These are phyloP conservation scores for Colletotrichum eremochloae DNA, from an alignment of 2,329 filamentous ascomycete genomes.

Conservation along the genomic window DNA sequence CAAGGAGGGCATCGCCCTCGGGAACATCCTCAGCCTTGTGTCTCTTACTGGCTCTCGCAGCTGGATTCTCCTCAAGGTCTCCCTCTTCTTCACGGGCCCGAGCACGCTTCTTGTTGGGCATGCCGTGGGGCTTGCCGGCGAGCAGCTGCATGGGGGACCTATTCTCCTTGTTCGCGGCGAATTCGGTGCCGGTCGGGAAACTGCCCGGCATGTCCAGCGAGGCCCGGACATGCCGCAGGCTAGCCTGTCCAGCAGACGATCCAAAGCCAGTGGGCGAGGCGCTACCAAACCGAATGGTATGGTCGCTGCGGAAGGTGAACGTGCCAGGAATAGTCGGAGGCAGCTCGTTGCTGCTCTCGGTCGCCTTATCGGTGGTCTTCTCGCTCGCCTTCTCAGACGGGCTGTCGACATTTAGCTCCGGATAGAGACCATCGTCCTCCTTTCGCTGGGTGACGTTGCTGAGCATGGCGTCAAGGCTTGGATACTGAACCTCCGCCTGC, in stretches of 20 bases:
- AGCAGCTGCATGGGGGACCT: conserved; percentile 56
- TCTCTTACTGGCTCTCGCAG: conserved; percentile 70
- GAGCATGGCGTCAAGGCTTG: conserved; percentile 49
- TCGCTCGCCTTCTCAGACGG: conserved; percentile 36
- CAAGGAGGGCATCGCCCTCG: conserved; percentile 66
- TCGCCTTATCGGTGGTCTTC: conserved; percentile 42
- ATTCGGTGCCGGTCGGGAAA: conserved; percentile 57
- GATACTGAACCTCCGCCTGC: conserved; percentile 52
- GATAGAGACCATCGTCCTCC: conserved; percentile 62
- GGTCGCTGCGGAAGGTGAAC: conserved; percentile 76
- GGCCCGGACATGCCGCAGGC: conserved; percentile 70
- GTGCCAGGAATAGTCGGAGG: conserved; percentile 65
- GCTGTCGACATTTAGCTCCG: conserved; percentile 58
- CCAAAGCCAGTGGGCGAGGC: conserved; percentile 67
- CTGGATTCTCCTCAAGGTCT: conserved; percentile 69
- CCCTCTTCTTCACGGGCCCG: conserved; percentile 71
- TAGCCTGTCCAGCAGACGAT: conserved; percentile 69
- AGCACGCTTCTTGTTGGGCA: conserved; percentile 75
- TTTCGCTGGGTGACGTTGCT: conserved; percentile 46
- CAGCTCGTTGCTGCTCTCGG: conserved; percentile 45
- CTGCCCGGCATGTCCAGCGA: conserved; percentile 69
- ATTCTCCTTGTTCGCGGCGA: conserved; percentile 69
- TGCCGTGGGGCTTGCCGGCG: conserved; percentile 69
- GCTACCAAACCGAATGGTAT: conserved; percentile 70
- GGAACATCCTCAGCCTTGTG: conserved; percentile 63